Conservation (phyloP, 2,329 filamentous ascomycete species). For the Thelonectria blattea region DNA sequence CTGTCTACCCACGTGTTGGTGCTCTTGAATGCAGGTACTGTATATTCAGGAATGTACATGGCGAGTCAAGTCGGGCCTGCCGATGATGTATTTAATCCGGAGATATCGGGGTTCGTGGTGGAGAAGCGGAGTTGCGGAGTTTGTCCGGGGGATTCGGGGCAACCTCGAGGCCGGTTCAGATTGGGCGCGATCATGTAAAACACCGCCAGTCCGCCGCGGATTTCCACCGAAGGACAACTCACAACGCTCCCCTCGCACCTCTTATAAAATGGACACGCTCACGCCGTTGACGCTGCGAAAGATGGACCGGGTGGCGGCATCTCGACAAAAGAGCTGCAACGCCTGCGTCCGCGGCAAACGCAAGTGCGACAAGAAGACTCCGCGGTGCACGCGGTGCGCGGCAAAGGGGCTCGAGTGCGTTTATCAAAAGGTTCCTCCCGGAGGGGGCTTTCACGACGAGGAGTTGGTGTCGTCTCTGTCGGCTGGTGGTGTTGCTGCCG, state of each 20-base stretch:
- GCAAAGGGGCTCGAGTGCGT: conserved; percentile 50
- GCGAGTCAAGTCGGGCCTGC: neutral
- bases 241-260: neutral
- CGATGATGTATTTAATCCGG: too few species aligned
- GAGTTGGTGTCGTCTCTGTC: conserved; percentile 16
- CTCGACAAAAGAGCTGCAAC: conserved; percentile 58
- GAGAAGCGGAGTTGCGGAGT: conserved; percentile 30
- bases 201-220: neutral
- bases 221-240: neutral
- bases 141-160: conserved; percentile 12
- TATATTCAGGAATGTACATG: too few species aligned
- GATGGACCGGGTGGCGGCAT: conserved; percentile 45
- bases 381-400: conserved; percentile 51
- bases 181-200: neutral
- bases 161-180: conserved; percentile 26
- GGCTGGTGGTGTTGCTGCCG: neutral
- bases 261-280: conserved; percentile 32
- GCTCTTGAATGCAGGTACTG: neutral
- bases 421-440: conserved; percentile 47
- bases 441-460: conserved; percentile 31
- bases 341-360: conserved; percentile 55
- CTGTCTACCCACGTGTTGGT: neutral
- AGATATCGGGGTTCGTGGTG: neutral
- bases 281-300: conserved; percentile 38
- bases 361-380: conserved; percentile 53